These are phyloP conservation scores for Hymenotorrendiella dingleyae DNA, from an alignment of 2,329 filamentous ascomycete genomes.

Conservation along the genomic window DNA sequence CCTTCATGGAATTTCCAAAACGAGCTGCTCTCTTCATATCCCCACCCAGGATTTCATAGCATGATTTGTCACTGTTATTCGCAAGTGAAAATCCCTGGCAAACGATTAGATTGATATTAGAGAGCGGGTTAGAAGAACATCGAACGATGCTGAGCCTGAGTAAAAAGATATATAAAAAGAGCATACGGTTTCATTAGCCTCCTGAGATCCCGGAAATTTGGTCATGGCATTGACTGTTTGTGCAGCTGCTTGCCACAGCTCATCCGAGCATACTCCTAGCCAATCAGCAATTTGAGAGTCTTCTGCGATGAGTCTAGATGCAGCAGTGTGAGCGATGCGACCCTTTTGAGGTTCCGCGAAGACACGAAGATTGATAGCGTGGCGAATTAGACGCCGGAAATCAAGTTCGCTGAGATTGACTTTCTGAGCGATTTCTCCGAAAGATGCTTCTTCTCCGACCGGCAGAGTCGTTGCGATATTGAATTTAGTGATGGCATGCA, in stretches of 20 bases:
- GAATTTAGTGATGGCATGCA: constrained; percentile 21
- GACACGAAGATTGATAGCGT: constrained; percentile 20
- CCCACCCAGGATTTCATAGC: constrained; percentile 3
- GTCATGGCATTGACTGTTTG: constrained; percentile 9
- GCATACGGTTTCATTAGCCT: constrained; percentile 7
- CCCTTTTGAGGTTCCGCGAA: constrained; percentile 19
- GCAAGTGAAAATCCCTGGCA: constrained; percentile 10
- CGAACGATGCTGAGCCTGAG: not conserved
- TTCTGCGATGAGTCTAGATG: constrained; percentile 18
- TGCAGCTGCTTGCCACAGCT: constrained; percentile 19
- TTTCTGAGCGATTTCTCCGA: constrained; percentile 16
- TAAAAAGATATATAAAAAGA: too few species aligned
- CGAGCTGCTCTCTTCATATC: constrained; percentile 3
- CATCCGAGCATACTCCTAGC: constrained; percentile 6
- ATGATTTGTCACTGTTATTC: constrained; percentile 3
- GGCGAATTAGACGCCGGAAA: constrained; percentile 16
- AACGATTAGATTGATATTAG: not conserved
- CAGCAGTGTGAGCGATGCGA: constrained; percentile 18
- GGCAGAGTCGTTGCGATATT: constrained; percentile 17
- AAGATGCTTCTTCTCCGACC: constrained; percentile 16
- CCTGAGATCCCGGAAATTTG: constrained; percentile 8
- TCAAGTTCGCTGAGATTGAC: constrained; percentile 12
- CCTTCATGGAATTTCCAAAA: constrained; percentile 10
- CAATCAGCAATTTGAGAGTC: constrained; percentile 7
- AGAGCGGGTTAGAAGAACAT: not conserved